Percentiles rank a stretch among this genome's conserved stretches.
phyloP scores from a whole-genome alignment of 768 basidiomycete genomes.

The Chalciporus chontae region DNA sequence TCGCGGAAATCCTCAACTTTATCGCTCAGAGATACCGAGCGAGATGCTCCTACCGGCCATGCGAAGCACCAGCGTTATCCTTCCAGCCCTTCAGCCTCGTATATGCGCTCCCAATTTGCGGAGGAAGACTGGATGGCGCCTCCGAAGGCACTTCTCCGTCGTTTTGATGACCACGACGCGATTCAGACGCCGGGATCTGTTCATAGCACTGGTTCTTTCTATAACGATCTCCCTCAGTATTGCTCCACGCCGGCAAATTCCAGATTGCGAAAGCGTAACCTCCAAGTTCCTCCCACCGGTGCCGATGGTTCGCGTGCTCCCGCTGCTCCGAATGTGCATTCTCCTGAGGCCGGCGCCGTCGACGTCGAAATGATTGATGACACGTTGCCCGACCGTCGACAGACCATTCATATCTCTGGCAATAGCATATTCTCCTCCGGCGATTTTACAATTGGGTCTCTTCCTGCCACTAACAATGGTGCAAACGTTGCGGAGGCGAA shows the following conservation, averaged over 20 bases:
- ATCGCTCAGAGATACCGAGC: conserved; percentile 16
- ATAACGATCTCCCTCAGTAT: conserved; percentile 20
- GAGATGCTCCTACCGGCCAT: conserved; percentile 9
- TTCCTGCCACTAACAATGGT: neutral
- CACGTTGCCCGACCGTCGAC: conserved; percentile 1
- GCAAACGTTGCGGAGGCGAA: neutral
- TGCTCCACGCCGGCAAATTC: conserved; percentile 24
- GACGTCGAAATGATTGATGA: conserved; percentile 25
- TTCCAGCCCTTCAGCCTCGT: conserved; percentile 21
- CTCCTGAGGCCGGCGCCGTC: neutral
- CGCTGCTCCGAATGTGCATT: neutral
- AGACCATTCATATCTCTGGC: conserved; percentile 17
- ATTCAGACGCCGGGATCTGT: conserved; percentile 1
- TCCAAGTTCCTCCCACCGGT: neutral
- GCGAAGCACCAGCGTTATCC: conserved; percentile 17
- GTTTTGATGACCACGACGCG: neutral
- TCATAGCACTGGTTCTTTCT: conserved; percentile 16
- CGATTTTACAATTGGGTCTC: conserved; percentile 21
- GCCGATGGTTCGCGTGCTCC: neutral
- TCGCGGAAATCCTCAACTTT: conserved; percentile 15
- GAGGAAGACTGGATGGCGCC: conserved; percentile 15
- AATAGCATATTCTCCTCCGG: conserved; percentile 30
- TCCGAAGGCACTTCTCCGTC: conserved; percentile 5
- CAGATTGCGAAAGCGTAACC: conserved; percentile 2
- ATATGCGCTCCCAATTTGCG: conserved; percentile 24